Evolutionary conservation across 306 rosid genomes (phyloP).

Genomic region (Neltuma alba): DNA sequence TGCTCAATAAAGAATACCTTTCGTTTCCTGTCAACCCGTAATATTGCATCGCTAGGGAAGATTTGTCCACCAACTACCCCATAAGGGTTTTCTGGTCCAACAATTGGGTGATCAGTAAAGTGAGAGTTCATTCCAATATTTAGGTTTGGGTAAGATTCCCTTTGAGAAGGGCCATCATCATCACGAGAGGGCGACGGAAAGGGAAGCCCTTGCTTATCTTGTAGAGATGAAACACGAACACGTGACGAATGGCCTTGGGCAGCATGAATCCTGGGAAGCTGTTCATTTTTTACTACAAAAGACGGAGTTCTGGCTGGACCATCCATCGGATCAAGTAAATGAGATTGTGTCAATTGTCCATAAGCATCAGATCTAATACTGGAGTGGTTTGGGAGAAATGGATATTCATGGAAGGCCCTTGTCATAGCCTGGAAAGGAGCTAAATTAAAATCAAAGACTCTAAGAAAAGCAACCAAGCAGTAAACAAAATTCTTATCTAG

Average conservation of each 20-base stretch:
- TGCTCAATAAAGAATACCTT: slow-evolving; percentile 59
- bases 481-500: slow-evolving; percentile 19
- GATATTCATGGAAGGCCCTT: slow-evolving; percentile 73
- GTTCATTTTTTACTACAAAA: slow-evolving; percentile 72
- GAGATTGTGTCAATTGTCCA: slow-evolving; percentile 72
- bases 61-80: slow-evolving; percentile 59
- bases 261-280: slow-evolving; percentile 61
- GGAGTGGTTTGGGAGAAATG: slow-evolving; percentile 71
- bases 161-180: slow-evolving; percentile 47
- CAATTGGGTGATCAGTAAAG: slow-evolving; percentile 56
- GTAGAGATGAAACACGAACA: slow-evolving; percentile 67
- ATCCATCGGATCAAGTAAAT: slow-evolving; percentile 67
- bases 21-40: slow-evolving; percentile 76
- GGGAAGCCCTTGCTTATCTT: slow-evolving; percentile 64
- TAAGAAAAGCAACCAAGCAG: slow-evolving; percentile 32
- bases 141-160: slow-evolving; percentile 59
- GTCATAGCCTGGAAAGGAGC: slow-evolving; percentile 64
- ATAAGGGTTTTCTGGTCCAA: slow-evolving; percentile 63
- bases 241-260: slow-evolving; percentile 68
- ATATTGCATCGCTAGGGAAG: slow-evolving; percentile 47
- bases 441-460: slow-evolving; percentile 43
- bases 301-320: slow-evolving; percentile 71
- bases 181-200: slow-evolving; percentile 64
- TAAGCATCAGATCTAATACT: slow-evolving; percentile 62
- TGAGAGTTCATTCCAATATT: slow-evolving; percentile 54